phyloP scores from a whole-genome alignment of 352 stramenopile species.

The Globisporangium recalcitrans region DNA sequence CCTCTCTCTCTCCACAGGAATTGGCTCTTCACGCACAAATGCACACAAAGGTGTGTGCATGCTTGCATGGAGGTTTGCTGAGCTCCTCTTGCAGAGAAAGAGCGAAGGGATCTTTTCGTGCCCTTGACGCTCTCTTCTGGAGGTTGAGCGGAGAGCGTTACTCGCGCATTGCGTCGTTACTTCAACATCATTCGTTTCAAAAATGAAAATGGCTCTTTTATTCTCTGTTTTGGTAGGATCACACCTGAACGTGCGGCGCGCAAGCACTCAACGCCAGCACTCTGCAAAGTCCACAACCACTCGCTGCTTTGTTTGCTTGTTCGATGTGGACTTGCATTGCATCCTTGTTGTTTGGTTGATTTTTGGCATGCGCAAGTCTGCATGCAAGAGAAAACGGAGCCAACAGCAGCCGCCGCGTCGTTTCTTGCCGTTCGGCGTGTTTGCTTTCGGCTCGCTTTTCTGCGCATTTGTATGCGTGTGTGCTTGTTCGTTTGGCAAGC shows the following conservation, averaged over 20 bases:
- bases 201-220: neutral
- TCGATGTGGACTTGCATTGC: neutral
- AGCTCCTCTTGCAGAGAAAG: too few relatives aligned
- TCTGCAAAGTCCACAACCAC: too few relatives aligned
- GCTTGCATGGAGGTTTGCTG: too few relatives aligned
- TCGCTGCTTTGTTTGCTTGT: constrained; percentile 5
- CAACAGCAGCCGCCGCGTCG: too few relatives aligned
- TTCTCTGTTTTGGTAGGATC: neutral
- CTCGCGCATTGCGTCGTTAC: constrained; percentile 5
- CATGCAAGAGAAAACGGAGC: neutral
- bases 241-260: constrained; percentile 1
- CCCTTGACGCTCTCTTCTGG: neutral
- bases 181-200: constrained; percentile 1
- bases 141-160: neutral
- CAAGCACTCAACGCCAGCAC: neutral
- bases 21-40: too few relatives aligned
- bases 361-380: neutral
- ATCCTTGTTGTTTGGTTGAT: neutral
- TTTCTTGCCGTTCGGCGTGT: too few relatives aligned
- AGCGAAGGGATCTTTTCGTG: neutral
- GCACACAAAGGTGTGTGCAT: too few relatives aligned
- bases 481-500: neutral
- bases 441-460: too few relatives aligned
- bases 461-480: neutral
- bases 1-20: too few relatives aligned